phyloP scores from a whole-genome alignment of 352 stramenopile species.

The Pythium sp. region DNA sequence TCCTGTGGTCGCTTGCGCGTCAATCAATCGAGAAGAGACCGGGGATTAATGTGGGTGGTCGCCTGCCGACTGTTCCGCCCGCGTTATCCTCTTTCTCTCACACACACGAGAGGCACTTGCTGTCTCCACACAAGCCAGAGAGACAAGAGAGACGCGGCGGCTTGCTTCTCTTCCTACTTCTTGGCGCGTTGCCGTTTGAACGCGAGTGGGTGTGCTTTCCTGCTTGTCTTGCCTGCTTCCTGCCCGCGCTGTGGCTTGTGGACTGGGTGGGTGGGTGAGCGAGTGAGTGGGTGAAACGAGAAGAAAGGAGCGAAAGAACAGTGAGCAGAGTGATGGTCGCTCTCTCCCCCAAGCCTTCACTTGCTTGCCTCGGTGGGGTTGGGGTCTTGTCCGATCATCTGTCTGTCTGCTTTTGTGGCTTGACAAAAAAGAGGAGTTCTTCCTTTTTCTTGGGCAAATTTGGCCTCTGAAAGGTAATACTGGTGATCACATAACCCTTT shows the following conservation, averaged over 20 bases:
- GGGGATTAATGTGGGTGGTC: neutral
- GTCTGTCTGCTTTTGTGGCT: neutral
- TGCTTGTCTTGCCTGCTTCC: neutral
- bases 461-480: neutral
- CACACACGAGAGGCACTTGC: neutral
- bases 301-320: constrained; percentile 9
- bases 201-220: constrained; percentile 8
- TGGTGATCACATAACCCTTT: neutral
- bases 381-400: neutral
- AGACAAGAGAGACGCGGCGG: neutral
- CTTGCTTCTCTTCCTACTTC: neutral
- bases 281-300: constrained; percentile 7
- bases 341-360: neutral
- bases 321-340: constrained; percentile 9
- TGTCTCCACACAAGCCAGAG: neutral
- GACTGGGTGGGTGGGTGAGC: neutral
- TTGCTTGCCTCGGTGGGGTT: neutral
- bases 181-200: neutral
- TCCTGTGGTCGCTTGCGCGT: neutral
- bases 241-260: neutral
- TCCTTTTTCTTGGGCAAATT: neutral
- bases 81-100: neutral
- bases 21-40: neutral
- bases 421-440: constrained; percentile 8
- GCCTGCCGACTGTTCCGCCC: neutral